Evolutionary conservation across 2,329 filamentous ascomycete genomes (phyloP).

Genomic region (Thermoascus crustaceus): DNA sequence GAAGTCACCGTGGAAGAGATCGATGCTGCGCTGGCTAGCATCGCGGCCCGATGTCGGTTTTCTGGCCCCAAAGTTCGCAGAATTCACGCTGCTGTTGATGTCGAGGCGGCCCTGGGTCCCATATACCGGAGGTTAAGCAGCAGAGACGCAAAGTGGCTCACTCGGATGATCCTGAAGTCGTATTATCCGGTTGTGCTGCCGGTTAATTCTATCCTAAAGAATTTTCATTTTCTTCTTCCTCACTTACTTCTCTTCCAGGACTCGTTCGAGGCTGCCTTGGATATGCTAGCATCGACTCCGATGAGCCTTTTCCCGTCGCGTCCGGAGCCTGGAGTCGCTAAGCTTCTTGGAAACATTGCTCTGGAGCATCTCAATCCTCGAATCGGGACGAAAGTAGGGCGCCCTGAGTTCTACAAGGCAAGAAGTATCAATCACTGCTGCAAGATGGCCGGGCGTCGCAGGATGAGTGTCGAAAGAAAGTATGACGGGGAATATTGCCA

Average conservation of each 20-base stretch:
- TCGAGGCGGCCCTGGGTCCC: slow-evolving; percentile 43
- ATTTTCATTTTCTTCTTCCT: slow-evolving; percentile 63
- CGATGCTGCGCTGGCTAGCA: slow-evolving; percentile 53
- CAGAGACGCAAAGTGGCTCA: slow-evolving; percentile 78
- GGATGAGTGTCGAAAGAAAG: slow-evolving; percentile 70
- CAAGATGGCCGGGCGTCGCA: slow-evolving; percentile 51
- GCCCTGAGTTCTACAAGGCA: slow-evolving; percentile 57
- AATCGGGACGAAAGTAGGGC: slow-evolving; percentile 56
- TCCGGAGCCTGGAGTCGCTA: slow-evolving; percentile 24
- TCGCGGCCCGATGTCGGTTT: slow-evolving; percentile 62
- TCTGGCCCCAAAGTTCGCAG: slow-evolving; percentile 57
- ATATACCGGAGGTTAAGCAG: slow-evolving; percentile 56
- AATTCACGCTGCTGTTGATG: slow-evolving; percentile 27
- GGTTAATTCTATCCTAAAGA: slow-evolving; percentile 44
- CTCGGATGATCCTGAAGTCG: slow-evolving; percentile 68
- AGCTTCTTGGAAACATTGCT: slow-evolving; percentile 24
- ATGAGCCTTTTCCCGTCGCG: slow-evolving; percentile 29
- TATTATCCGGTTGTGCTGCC: slow-evolving; percentile 62
- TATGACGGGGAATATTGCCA: slow-evolving; percentile 89
- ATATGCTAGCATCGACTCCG: slow-evolving; percentile 39
- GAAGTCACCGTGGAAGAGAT: slow-evolving; percentile 64
- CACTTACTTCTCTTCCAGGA: slow-evolving; percentile 62
- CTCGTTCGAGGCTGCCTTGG: slow-evolving; percentile 54
- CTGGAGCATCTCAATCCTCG: slow-evolving; percentile 43
- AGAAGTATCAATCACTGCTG: slow-evolving; percentile 68